Conservation (phyloP, 768 basidiomycete species). For the Trametes cinnabarina region DNA sequence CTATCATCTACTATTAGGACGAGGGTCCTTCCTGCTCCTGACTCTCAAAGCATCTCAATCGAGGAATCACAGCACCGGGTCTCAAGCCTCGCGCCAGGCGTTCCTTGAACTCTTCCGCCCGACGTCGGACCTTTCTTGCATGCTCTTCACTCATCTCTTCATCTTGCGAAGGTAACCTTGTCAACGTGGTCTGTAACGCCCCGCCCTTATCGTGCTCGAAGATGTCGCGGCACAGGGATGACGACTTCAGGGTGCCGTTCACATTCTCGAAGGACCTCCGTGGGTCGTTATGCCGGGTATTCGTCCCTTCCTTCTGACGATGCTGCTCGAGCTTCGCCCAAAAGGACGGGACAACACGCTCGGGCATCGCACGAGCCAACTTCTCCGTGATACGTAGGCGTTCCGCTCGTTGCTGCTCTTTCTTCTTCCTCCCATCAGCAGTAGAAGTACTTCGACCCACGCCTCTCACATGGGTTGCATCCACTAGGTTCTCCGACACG, state of each 20-base stretch:
- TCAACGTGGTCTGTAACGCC: not conserved
- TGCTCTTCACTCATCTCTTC: slow-evolving; percentile 5
- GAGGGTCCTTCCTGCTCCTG: slow-evolving; percentile 11
- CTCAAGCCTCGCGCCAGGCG: slow-evolving; percentile 12
- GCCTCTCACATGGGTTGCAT: not conserved
- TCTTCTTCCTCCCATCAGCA: slow-evolving; percentile 9
- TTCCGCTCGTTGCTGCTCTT: slow-evolving; percentile 7
- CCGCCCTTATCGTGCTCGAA: not conserved
- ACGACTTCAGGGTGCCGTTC: not conserved
- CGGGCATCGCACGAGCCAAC: slow-evolving; percentile 44
- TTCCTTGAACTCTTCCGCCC: slow-evolving; percentile 12
- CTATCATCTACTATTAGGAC: no score
- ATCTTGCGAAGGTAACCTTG: slow-evolving; percentile 19
- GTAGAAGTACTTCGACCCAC: not conserved
- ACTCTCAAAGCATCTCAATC: slow-evolving; percentile 18
- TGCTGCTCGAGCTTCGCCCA: slow-evolving; percentile 36
- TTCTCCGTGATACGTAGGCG: slow-evolving; percentile 35
- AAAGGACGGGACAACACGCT: slow-evolving; percentile 57
- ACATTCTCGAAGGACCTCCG: not conserved
- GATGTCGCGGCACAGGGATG: not conserved
- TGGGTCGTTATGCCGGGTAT: not conserved
- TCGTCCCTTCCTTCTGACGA: not conserved
- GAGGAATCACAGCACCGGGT: slow-evolving; percentile 20
- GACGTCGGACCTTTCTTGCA: not conserved
- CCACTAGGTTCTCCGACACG: not conserved